Percentiles rank a stretch among this genome's conserved stretches.
Evolutionary conservation across 495 filamentous ascomycete species (phyloP).

Genomic region (Bathelium albidoporum): DNA sequence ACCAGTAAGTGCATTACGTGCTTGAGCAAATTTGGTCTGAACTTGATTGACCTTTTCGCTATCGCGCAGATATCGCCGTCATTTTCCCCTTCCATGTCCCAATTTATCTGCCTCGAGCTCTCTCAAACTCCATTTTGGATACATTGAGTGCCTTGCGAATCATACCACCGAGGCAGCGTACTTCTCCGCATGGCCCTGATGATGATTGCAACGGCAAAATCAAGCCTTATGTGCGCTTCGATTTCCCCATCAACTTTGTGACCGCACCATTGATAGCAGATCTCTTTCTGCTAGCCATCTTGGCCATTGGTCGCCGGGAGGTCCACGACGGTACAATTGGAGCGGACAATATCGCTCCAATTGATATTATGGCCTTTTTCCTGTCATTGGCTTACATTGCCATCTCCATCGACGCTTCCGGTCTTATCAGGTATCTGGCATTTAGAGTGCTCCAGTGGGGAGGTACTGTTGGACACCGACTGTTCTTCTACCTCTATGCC

Average conservation of each 20-base stretch:
- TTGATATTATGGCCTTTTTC: constrained; percentile 60
- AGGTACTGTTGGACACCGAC: constrained; percentile 47
- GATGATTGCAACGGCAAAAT: constrained; percentile 18
- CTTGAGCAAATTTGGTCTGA: not conserved
- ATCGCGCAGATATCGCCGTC: constrained; percentile 45
- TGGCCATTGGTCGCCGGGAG: constrained; percentile 50
- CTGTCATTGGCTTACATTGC: constrained; percentile 62
- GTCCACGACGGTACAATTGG: constrained; percentile 53
- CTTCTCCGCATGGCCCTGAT: constrained; percentile 8
- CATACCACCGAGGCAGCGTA: constrained; percentile 34
- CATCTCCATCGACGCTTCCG: constrained; percentile 62
- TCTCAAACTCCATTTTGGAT: constrained; percentile 36
- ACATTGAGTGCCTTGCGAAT: constrained; percentile 38
- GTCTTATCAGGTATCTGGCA: constrained; percentile 53
- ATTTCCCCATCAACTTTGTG: constrained; percentile 54
- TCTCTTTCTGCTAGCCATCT: constrained; percentile 53
- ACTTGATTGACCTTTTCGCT: constrained; percentile 9
- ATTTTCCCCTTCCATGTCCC: constrained; percentile 55
- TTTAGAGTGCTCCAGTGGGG: constrained; percentile 58
- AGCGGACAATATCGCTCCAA: constrained; percentile 47
- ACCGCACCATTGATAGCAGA: constrained; percentile 56
- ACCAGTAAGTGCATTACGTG: constrained; percentile 42
- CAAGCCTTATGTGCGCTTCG: constrained; percentile 34
- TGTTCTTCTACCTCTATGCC: constrained; percentile 58
- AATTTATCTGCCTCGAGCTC: constrained; percentile 40